Percentiles rank a stretch among this genome's conserved stretches.
These are phyloP conservation scores for Xylaria venustula DNA, from an alignment of 495 filamentous ascomycete genomes.

Conservation along the genomic window DNA sequence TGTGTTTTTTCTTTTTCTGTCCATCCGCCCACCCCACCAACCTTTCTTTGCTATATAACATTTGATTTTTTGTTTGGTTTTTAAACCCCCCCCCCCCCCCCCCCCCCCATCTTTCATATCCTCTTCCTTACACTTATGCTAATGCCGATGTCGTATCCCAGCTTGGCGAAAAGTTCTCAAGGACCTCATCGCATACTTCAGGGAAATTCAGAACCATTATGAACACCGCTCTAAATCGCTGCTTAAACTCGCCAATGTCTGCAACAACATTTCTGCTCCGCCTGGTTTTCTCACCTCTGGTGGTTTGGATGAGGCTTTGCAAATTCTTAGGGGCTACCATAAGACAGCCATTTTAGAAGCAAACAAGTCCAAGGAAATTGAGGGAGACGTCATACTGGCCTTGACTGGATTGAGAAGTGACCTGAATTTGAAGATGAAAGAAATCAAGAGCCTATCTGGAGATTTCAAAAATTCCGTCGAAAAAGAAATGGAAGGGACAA, in stretches of 20 bases:
- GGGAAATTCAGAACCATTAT: slow-evolving; percentile 88
- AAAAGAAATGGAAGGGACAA: slow-evolving; percentile 71
- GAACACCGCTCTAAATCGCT: slow-evolving; percentile 82
- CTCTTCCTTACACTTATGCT: background rate
- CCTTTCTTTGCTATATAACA: no score
- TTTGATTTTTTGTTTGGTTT: no score
- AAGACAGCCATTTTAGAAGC: slow-evolving; percentile 76
- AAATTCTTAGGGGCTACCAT: slow-evolving; percentile 78
- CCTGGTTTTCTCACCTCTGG: slow-evolving; percentile 70
- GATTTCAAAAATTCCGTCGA: slow-evolving; percentile 93
- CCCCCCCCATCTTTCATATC: background rate
- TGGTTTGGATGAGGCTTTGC: slow-evolving; percentile 81
- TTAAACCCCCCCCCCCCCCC: background rate
- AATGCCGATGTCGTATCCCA: slow-evolving; percentile 30
- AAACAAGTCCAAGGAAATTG: slow-evolving; percentile 87
- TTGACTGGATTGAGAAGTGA: slow-evolving; percentile 84
- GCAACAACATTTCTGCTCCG: slow-evolving; percentile 76
- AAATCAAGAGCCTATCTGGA: slow-evolving; percentile 86
- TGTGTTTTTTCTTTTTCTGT: no score
- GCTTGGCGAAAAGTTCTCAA: slow-evolving; percentile 96
- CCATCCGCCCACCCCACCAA: no score
- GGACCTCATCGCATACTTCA: slow-evolving; percentile 90
- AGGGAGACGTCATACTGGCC: slow-evolving; percentile 84
- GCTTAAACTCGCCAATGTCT: slow-evolving; percentile 75
- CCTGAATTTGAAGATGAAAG: slow-evolving; percentile 92